Evolutionary conservation across 75 land plant genomes (phyloP).

Genomic region (Adiantum capillusveneris): DNA sequence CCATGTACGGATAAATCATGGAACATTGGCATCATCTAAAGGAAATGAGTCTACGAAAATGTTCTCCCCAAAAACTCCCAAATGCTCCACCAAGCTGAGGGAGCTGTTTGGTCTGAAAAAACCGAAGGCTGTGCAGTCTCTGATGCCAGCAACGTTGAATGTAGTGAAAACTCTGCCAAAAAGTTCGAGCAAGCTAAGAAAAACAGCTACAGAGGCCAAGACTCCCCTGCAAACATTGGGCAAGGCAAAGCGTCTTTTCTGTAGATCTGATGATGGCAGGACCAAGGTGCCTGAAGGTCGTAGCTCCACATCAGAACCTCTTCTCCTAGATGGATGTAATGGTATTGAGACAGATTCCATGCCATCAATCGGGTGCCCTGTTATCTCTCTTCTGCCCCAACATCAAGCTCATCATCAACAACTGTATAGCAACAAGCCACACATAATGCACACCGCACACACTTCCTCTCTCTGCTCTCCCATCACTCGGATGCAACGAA

Average conservation of each 20-base stretch:
- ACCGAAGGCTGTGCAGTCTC: not conserved
- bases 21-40: not conserved
- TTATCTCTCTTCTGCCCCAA: not conserved
- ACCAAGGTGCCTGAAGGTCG: not conserved
- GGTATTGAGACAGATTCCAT: not conserved
- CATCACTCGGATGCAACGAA: too few species aligned
- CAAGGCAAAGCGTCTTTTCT: slow-evolving; percentile 1
- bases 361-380: not conserved
- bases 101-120: slow-evolving; percentile 1
- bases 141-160: not conserved
- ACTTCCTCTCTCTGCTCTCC: too few species aligned
- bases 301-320: not conserved
- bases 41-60: not conserved
- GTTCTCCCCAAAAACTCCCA: not conserved
- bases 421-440: too few species aligned
- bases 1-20: too few species aligned
- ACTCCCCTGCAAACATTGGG: not conserved
- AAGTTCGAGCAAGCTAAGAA: not conserved
- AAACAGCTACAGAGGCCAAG: not conserved
- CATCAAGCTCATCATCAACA: not conserved
- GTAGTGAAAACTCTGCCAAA: not conserved
- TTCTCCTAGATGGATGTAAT: not conserved
- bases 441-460: too few species aligned
- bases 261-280: not conserved
- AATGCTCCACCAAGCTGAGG: not conserved